These are phyloP conservation scores for Craterostigma plantagineum DNA, from an alignment of 257 asterid species.

Conservation along the genomic window DNA sequence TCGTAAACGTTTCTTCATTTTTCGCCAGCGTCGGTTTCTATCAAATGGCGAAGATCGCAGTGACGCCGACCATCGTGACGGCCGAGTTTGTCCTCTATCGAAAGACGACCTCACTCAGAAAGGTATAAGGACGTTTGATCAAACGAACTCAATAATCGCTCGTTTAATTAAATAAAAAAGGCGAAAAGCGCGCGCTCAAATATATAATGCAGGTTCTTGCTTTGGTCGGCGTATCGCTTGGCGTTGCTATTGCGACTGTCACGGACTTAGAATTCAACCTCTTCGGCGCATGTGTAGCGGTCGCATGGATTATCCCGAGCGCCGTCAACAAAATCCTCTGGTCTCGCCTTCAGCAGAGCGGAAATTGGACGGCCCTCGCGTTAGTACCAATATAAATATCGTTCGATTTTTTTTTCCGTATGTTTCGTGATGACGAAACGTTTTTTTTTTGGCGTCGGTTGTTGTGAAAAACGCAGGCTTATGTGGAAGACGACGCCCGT, in stretches of 20 bases:
- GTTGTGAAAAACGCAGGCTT: constrained; percentile 32
- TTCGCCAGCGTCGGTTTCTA: constrained; percentile 73
- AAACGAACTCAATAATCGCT: no score
- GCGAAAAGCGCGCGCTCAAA: not conserved
- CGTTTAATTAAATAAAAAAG: no score
- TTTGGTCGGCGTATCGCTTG: constrained; percentile 47
- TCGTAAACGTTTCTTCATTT: constrained; percentile 14
- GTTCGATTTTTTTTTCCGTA: no score
- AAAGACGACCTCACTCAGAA: constrained; percentile 32
- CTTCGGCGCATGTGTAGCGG: constrained; percentile 64
- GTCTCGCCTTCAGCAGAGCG: constrained; percentile 76
- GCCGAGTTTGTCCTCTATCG: constrained; percentile 55
- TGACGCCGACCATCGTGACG: constrained; percentile 72
- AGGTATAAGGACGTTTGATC: no score
- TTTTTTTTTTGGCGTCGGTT: no score
- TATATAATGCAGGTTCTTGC: constrained; percentile 56
- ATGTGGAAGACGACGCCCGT: constrained; percentile 89
- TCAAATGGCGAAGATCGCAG: constrained; percentile 92
- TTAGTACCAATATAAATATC: constrained; percentile 17
- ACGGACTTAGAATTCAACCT: constrained; percentile 67
- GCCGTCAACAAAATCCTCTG: constrained; percentile 68
- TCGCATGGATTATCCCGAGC: constrained; percentile 73
- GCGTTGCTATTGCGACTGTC: constrained; percentile 81
- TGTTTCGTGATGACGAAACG: no score
- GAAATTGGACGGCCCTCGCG: constrained; percentile 92